Base-by-base conservation (phyloP, 352 stramenopile genomes). In the Globisporangium yorkense region DNA sequence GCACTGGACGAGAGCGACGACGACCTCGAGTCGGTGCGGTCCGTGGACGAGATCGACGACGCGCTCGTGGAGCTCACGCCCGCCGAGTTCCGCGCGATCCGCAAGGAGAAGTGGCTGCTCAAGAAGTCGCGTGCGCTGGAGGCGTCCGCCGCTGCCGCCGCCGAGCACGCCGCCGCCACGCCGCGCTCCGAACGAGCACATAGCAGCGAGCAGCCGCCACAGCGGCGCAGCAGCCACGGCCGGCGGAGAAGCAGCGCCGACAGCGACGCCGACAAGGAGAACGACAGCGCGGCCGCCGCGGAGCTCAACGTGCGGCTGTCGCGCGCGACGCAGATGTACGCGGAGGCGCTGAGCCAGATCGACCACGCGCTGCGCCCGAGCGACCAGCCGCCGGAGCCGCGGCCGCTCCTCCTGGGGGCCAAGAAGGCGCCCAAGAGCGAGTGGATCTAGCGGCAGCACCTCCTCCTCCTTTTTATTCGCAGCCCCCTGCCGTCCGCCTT, bases 281-380 rank as follows among this genome's bases (percentile, higher is more conserved):
- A 56, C 43, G 68, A 75, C 20, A 37, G 54, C 43, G 54, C 62
- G 2, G 68, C 75, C 44, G 59, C 68, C 50, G 59, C 68, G 3
- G 54, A 70, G 31, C 50, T 68, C 5, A 80, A 73, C 56, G 62
- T 68, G 46, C 71, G 71, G 33, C 69, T 84, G 65, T 80, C 65
- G 59, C 75, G 79, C 35, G 75, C 75, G 5, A 78, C 71, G 33
- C 71, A 86, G 49, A 68, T 86, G 6, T 86, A 86, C 48, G 70
- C 69, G 1, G 73, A 84, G 47, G 75, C 75, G 21, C 78, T 86
- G 54, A 77, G 35, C 62, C 58, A 71, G 8, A 62, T 86, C 35
- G 67, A 86, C 61, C 72, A 66, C 27, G 75, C 75, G 40, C 69
- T 86, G 40, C 70, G 78, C 54, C 75, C 75, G 4, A 51, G 53